Conservation (phyloP, 2,329 filamentous ascomycete species). For the Fonsecaea multimorphosa region DNA sequence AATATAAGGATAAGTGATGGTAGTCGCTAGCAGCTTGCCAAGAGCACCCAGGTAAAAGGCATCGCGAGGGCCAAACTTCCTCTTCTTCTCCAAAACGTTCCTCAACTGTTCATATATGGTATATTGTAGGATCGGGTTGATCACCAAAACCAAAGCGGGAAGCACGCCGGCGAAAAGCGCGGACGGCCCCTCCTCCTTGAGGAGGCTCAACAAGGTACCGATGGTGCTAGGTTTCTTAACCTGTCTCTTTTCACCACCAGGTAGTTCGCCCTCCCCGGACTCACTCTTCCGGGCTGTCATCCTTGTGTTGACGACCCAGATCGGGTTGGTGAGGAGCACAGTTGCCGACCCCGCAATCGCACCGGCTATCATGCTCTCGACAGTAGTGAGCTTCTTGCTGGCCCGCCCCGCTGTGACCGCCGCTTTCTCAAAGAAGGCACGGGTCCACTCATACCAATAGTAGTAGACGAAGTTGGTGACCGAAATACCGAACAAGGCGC, state of each 20-base stretch:
- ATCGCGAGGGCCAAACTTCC: slow-evolving; percentile 79
- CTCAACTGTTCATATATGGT: slow-evolving; percentile 99
- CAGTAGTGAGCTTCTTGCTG: slow-evolving; percentile 81
- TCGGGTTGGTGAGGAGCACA: slow-evolving; percentile 95
- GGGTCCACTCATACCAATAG: slow-evolving; percentile 99
- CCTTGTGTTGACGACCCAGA: slow-evolving; percentile 98
- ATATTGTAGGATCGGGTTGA: slow-evolving; percentile 98
- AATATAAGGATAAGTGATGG: slow-evolving; percentile 96
- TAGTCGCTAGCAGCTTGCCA: slow-evolving; percentile 92
- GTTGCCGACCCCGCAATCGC: slow-evolving; percentile 93
- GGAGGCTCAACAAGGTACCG: slow-evolving; percentile 77
- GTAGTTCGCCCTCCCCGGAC: slow-evolving; percentile 50
- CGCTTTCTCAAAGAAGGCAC: slow-evolving; percentile 78
- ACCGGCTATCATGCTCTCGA: slow-evolving; percentile 94
- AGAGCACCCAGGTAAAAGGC: slow-evolving; percentile 91
- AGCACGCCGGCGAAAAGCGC: slow-evolving; percentile 92
- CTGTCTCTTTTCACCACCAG: slow-evolving; percentile 47
- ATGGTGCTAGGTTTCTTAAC: slow-evolving; percentile 73
- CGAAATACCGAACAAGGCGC: slow-evolving; percentile 94
- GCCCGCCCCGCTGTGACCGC: slow-evolving; percentile 74
- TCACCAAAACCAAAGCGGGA: slow-evolving; percentile 89
- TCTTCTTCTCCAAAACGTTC: slow-evolving; percentile 79
- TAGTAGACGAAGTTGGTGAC: slow-evolving; percentile 99
- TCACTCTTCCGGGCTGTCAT: slow-evolving; percentile 87
- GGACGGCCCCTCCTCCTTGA: slow-evolving; percentile 81